phyloP scores from a whole-genome alignment of 306 rosid genomes.

The Fragaria nilgerrensis region DNA sequence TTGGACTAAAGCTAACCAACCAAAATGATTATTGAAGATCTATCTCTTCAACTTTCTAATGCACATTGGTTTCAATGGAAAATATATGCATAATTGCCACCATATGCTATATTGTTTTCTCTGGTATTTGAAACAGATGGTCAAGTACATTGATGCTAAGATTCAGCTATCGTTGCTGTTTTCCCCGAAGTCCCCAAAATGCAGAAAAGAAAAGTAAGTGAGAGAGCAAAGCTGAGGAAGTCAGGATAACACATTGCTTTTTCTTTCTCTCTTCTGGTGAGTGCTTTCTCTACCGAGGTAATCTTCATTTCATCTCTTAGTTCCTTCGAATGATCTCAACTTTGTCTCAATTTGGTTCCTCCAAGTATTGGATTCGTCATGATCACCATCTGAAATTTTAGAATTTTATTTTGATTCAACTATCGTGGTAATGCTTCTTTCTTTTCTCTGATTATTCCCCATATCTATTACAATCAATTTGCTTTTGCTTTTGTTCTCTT shows the following conservation, averaged over 20 bases:
- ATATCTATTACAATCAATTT: not conserved
- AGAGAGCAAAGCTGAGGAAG: slow-evolving; percentile 31
- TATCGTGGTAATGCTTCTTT: slow-evolving; percentile 39
- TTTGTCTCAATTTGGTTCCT: slow-evolving; percentile 27
- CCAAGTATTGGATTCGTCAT: slow-evolving; percentile 33
- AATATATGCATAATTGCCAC: not conserved
- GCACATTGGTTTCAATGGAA: not conserved
- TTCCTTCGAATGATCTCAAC: slow-evolving; percentile 1
- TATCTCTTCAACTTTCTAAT: not conserved
- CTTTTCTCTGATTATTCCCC: slow-evolving; percentile 10
- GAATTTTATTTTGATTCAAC: slow-evolving; percentile 29
- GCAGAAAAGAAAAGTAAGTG: slow-evolving; percentile 14
- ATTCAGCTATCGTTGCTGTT: slow-evolving; percentile 33
- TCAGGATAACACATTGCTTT: slow-evolving; percentile 22
- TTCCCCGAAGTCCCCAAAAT: slow-evolving; percentile 14
- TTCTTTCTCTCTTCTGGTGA: slow-evolving; percentile 26
- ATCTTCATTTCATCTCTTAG: not conserved
- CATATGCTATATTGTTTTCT: not conserved
- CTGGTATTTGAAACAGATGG: not conserved
- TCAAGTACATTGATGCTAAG: not conserved
- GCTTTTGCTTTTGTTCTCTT: slow-evolving; percentile 32
- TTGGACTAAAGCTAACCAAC: not conserved
- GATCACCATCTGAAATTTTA: slow-evolving; percentile 18
- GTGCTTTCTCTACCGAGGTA: slow-evolving; percentile 15
- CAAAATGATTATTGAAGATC: not conserved